Evolutionary conservation across 495 filamentous ascomycete genomes (phyloP).

Genomic region (Tetracladium marchalianum): DNA sequence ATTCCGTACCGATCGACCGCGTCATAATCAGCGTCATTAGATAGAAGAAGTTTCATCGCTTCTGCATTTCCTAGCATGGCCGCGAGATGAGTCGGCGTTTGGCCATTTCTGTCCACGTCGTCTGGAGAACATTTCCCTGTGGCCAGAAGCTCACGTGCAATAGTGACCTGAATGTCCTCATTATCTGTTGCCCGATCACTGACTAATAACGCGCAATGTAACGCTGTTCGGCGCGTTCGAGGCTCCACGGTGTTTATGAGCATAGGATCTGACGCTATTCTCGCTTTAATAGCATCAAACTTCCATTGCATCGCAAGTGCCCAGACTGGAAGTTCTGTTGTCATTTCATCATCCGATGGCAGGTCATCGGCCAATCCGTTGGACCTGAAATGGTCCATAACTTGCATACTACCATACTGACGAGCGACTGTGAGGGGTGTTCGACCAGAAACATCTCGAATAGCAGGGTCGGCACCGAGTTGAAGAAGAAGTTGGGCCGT

Average conservation of each 20-base stretch:
- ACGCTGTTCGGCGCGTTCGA: slow-evolving; percentile 3
- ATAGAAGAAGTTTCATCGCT: slow-evolving; percentile 3
- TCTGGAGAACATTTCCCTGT: background rate
- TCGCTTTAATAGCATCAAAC: background rate
- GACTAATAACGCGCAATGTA: slow-evolving; percentile 2
- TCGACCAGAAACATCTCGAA: background rate
- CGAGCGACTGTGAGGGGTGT: slow-evolving; percentile 13
- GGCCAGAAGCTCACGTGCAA: slow-evolving; percentile 2
- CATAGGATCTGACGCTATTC: background rate
- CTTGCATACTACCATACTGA: slow-evolving; percentile 8
- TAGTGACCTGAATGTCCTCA: background rate
- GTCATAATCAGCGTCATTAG: slow-evolving; percentile 3
- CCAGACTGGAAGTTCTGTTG: slow-evolving; percentile 6
- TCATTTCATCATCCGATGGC: background rate
- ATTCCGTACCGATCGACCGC: slow-evolving; percentile 2
- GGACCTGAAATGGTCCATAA: slow-evolving; percentile 8
- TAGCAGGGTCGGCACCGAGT: slow-evolving; percentile 20
- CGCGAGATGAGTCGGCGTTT: slow-evolving; percentile 11
- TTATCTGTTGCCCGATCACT: background rate
- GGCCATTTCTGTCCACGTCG: background rate
- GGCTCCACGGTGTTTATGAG: background rate
- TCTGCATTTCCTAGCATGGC: background rate
- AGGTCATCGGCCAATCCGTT: background rate
- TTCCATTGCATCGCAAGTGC: background rate
- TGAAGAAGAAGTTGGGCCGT: slow-evolving; percentile 24